Conservation (phyloP, 1,139 yeast genomes). For the Zygosaccharomyces pseudobailii region DNA sequence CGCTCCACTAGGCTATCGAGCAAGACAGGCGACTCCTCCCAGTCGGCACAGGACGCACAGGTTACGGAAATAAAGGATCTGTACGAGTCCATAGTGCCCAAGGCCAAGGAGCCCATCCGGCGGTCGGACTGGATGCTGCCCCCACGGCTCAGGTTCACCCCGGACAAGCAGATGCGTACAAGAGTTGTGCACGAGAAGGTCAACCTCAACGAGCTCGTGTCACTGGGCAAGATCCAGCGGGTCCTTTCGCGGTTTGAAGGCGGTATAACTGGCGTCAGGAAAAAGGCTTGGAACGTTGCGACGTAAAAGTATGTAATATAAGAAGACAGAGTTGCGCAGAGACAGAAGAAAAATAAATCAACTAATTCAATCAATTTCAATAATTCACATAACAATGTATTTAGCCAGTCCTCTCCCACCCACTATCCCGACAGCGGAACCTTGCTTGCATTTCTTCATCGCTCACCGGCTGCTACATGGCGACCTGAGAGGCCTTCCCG, state of each 20-base stretch:
- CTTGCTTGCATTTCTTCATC: too few species aligned
- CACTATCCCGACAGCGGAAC: too few species aligned
- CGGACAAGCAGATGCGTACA: constrained; percentile 33
- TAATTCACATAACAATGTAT: too few species aligned
- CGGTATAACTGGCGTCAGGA: constrained; percentile 33
- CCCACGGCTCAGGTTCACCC: constrained; percentile 28
- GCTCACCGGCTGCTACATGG: too few species aligned
- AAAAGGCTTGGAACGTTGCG: constrained; percentile 17
- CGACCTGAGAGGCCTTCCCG: too few species aligned
- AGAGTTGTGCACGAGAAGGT: constrained; percentile 28
- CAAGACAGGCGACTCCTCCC: constrained; percentile 5
- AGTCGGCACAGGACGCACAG: constrained; percentile 1
- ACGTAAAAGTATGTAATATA: background rate
- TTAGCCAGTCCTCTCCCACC: too few species aligned
- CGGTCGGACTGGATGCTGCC: constrained; percentile 35
- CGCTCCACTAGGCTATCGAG: constrained; percentile 30
- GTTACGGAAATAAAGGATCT: constrained; percentile 13
- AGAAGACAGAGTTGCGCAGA: background rate
- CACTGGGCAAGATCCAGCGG: constrained; percentile 22
- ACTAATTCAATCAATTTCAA: too few species aligned
- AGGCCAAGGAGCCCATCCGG: constrained; percentile 27
- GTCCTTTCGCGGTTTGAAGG: constrained; percentile 32
- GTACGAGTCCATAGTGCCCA: constrained; percentile 30
- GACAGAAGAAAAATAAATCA: too few species aligned
- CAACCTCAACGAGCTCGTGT: constrained; percentile 31